Evolutionary conservation across 2,329 filamentous ascomycete species (phyloP).

Genomic region (Cyphellophora europaea): DNA sequence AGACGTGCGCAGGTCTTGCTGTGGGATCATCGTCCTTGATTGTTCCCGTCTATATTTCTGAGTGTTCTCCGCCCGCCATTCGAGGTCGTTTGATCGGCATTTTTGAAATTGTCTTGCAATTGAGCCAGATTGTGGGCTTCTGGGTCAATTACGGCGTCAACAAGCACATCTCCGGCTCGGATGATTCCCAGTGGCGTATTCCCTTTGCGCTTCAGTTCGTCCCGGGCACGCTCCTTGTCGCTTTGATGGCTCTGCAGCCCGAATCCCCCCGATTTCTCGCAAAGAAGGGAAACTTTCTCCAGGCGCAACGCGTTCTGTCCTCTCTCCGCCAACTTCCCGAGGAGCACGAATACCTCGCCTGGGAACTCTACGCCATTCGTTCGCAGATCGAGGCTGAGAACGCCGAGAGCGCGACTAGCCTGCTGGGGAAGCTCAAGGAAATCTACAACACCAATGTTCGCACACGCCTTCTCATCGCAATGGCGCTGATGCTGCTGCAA

Average conservation of each 20-base stretch:
- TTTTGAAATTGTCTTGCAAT: conserved; percentile 58
- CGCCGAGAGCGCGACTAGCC: background rate
- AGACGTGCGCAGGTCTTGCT: too few species aligned
- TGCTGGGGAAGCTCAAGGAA: background rate
- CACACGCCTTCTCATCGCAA: conserved; percentile 22
- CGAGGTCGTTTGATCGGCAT: conserved; percentile 57
- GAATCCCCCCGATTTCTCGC: conserved; percentile 2
- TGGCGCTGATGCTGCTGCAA: conserved; percentile 42
- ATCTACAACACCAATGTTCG: background rate
- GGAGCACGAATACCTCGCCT: conserved; percentile 2
- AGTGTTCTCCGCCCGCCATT: conserved; percentile 52
- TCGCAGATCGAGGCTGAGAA: background rate
- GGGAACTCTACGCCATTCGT: background rate
- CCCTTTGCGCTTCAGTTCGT: conserved; percentile 44
- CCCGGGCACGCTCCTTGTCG: conserved; percentile 27
- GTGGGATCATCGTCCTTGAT: conserved; percentile 56
- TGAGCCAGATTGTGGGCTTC: conserved; percentile 54
- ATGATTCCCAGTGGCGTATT: conserved; percentile 52
- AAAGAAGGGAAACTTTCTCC: background rate
- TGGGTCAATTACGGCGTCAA: conserved; percentile 48
- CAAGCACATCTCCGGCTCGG: conserved; percentile 17
- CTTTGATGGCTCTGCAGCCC: conserved; percentile 14
- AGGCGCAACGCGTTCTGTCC: conserved; percentile 1
- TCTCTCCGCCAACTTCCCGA: conserved; percentile 1
- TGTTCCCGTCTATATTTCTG: conserved; percentile 54